These are phyloP conservation scores for Cerioporus squamosus DNA, from an alignment of 1,284 basidiomycete genomes.

Conservation along the genomic window DNA sequence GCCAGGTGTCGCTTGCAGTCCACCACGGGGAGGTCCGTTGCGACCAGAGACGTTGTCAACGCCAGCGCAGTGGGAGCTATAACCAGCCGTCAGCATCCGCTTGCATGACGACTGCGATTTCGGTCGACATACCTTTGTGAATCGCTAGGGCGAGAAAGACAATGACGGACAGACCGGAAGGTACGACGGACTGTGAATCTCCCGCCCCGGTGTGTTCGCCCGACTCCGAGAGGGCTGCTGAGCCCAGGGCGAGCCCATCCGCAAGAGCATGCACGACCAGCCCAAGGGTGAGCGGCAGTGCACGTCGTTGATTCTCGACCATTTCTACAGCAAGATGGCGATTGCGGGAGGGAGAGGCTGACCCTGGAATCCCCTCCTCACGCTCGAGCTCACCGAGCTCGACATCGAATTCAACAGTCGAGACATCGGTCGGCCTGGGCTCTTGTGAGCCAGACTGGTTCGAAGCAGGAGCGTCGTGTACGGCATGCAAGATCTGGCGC, in stretches of 20 bases:
- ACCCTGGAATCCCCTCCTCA: conserved; percentile 28
- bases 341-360: background rate
- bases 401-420: conserved; percentile 60
- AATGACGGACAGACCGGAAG: conserved; percentile 65
- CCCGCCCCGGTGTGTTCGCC: conserved; percentile 26
- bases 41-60: conserved; percentile 80
- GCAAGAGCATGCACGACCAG: conserved; percentile 86
- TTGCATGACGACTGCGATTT: background rate
- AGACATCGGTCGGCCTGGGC: conserved; percentile 10
- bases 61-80: conserved; percentile 88
- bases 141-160: conserved; percentile 89
- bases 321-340: background rate
- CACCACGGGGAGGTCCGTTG: conserved; percentile 66
- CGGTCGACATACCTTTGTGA: conserved; percentile 72
- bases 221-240: conserved; percentile 56
- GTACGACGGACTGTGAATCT: conserved; percentile 25
- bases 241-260: conserved; percentile 90
- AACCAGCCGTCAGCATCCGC: background rate
- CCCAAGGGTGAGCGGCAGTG: conserved; percentile 81
- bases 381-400: conserved; percentile 58
- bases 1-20: conserved; percentile 77
- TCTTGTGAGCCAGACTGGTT: conserved; percentile 21
- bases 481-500: conserved; percentile 54
- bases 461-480: conserved; percentile 34
- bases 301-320: conserved; percentile 32